Evolutionary conservation across 805 yeast genomes (phyloP).

Genomic region (Lipomyces orientalis): DNA sequence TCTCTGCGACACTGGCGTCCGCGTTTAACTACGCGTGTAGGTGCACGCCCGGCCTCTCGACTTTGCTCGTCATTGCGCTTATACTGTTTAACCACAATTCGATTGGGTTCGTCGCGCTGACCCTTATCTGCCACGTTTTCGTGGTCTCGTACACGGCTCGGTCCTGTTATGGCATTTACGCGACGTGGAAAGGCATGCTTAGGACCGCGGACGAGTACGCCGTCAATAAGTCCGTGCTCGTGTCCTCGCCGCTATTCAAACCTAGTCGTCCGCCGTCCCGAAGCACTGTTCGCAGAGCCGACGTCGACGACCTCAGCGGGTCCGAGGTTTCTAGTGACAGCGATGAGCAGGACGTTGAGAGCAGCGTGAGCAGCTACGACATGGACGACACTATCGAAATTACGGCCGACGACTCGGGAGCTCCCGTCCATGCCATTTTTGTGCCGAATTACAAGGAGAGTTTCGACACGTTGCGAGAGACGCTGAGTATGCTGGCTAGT

Average conservation of each 20-base stretch:
- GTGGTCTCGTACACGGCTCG: conserved; percentile 32
- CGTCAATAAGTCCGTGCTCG: too few relatives aligned
- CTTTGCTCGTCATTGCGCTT: conserved; percentile 17
- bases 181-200: conserved; percentile 11
- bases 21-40: conserved; percentile 12
- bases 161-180: conserved; percentile 36
- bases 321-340: background rate
- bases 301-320: background rate
- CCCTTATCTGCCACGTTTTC: conserved; percentile 24
- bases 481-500: conserved; percentile 32
- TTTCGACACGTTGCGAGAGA: conserved; percentile 32
- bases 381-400: background rate
- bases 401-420: background rate
- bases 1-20: conserved; percentile 4
- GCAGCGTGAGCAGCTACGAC: conserved; percentile 3
- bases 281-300: background rate
- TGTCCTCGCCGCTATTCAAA: background rate
- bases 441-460: conserved; percentile 35
- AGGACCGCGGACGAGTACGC: background rate
- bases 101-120: conserved; percentile 11
- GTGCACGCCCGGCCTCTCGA: conserved; percentile 26
- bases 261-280: background rate
- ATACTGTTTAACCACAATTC: background rate
- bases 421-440: conserved; percentile 32
- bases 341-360: conserved; percentile 2